Base-by-base conservation (phyloP, 208 protist species). In the Trypanosoma cruzi region DNA sequence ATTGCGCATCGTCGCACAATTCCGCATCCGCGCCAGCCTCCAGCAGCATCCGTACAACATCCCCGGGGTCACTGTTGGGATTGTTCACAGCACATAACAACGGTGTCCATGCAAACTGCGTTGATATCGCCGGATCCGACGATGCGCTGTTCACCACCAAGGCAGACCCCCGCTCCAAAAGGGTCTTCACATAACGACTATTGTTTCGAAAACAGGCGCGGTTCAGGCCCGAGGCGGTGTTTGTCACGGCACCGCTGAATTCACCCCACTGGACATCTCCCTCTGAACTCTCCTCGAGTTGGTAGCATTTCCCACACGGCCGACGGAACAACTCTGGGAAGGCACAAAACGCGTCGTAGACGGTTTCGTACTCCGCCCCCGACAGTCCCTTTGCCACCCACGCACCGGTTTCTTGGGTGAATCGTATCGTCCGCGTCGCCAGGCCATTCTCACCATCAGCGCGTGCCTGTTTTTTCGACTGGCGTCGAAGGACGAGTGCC, bases 31-130 rank as follows among this genome's bases (percentile, higher is more conserved):
- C 91, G n/a, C 87, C 91, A 1, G 76, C 74, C 0, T 77, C 71
- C 24, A 95, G 66, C 44, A 96, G 64, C 68, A 89, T 68, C 44
- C 66, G 68, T 54, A 95, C 88, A 32, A 96, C 73, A 22, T 82
- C 87, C 22, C 55, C 86, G 24, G 88, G 88, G 62, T 96, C 91
- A 49, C 76, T 67, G 75, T 92, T 88, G 2, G 84, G 85, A 76
- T 96, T 96, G 85, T 96, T 96, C 59, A 94, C 89, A 18, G 91
- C 88, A 64, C 89, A 96, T 46, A 96, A 66, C 54, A 96, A 77
- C 52, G 91, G 87, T 11, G 91, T 94, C 89, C 91, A 96, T 70
- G 79, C 91, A 64, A 87, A 96, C 55, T 64, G 60, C 0, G 71
- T 24, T 1, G 76, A 78, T 52, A 88, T 72, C 2, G 66, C 59